A percentile compares a stretch with the other conserved stretches of the same genome.
Conservation (phyloP, 164 flowering plant genomes). For the Houttuynia cordata region DNA sequence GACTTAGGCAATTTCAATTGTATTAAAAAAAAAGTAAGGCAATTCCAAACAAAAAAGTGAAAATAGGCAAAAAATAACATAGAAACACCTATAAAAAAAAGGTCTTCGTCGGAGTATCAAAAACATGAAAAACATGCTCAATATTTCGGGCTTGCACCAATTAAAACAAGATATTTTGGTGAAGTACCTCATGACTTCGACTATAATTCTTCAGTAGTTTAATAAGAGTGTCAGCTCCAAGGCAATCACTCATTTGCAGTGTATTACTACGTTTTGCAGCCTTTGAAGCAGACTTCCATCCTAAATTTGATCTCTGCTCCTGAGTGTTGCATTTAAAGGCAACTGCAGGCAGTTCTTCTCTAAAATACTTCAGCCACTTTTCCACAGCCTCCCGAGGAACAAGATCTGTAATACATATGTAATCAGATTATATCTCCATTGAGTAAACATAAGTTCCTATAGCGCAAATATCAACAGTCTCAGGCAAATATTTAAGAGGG, state of each 20-base stretch:
- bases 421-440: no score
- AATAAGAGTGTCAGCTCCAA: slow-evolving; percentile 89
- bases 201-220: slow-evolving; percentile 87
- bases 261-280: no score
- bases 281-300: no score
- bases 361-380: slow-evolving; percentile 88
- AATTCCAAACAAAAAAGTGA: no score
- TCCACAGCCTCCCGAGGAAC: slow-evolving; percentile 94
- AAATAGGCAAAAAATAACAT: no score
- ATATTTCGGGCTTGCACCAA: neutral
- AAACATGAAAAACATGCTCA: neutral
- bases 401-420: slow-evolving; percentile 71
- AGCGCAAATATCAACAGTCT: no score
- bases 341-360: slow-evolving; percentile 95
- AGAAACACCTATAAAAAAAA: neutral
- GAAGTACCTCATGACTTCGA: slow-evolving; percentile 84
- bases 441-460: no score
- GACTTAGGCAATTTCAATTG: no score
- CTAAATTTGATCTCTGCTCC: no score
- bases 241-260: slow-evolving; percentile 92
- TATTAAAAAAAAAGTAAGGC: no score
- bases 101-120: neutral
- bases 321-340: no score
- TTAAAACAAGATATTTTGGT: no score
- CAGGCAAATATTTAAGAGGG: neutral